These are phyloP conservation scores for Coemansia sp. DNA, from an alignment of 192 early-diverging fungal genomes.

Conservation along the genomic window DNA sequence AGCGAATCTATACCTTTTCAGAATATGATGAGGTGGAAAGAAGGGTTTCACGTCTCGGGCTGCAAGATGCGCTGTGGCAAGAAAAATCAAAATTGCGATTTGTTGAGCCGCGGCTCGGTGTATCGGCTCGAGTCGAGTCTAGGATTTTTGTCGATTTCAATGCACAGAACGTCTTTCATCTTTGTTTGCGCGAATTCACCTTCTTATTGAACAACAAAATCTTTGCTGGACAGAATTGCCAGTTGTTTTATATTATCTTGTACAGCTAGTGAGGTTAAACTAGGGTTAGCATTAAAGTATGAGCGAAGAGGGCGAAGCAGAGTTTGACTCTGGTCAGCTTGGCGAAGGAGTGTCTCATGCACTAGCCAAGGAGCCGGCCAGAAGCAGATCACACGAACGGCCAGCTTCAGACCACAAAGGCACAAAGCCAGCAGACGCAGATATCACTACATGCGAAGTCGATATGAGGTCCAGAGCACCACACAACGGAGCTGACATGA, in stretches of 20 bases:
- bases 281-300: constrained; percentile 9
- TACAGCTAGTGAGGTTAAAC: not conserved
- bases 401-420: not conserved
- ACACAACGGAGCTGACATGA: not conserved
- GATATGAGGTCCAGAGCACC: not conserved
- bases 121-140: not conserved
- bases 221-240: not conserved
- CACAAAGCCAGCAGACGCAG: not conserved
- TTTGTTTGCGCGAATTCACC: not conserved
- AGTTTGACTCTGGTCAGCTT: constrained; percentile 39
- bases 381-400: not conserved
- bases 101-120: not conserved
- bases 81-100: not conserved
- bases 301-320: constrained; percentile 54
- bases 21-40: constrained; percentile 1
- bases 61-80: not conserved
- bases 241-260: not conserved
- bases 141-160: not conserved
- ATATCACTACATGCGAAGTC: not conserved
- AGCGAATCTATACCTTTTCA: constrained; percentile 12
- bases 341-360: constrained; percentile 6
- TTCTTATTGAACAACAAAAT: not conserved
- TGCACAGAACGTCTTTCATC: not conserved
- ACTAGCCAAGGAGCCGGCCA: not conserved
- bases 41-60: not conserved